Conservation (phyloP, 192 early-diverging fungal species). For the Backusella psychrophila region DNA sequence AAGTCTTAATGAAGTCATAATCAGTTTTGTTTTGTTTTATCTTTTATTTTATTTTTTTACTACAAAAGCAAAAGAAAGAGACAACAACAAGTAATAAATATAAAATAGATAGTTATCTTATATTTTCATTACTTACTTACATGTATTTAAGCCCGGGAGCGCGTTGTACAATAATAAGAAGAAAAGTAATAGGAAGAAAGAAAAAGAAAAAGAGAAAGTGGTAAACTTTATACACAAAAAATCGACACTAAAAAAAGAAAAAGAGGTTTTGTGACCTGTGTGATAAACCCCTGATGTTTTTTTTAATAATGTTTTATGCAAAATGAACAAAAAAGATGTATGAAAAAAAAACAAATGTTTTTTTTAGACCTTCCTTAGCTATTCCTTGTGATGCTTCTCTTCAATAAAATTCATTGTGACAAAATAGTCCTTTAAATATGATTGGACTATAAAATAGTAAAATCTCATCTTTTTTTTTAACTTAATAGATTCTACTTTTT, state of each 20-base stretch:
- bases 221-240: neutral
- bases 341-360: too few species aligned
- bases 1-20: constrained; percentile 33
- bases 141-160: neutral
- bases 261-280: neutral
- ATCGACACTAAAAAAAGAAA: neutral
- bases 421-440: neutral
- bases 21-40: neutral
- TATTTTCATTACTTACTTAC: neutral
- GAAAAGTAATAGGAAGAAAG: neutral
- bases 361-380: too few species aligned
- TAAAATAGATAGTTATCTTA: neutral
- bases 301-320: neutral
- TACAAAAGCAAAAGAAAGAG: neutral
- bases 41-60: neutral
- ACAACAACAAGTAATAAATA: neutral
- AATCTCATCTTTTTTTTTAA: neutral
- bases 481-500: neutral
- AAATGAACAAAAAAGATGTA: too few species aligned
- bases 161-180: neutral
- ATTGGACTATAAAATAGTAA: neutral
- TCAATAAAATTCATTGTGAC: neutral
- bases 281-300: neutral
- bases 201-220: neutral
- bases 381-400: neutral